These are phyloP conservation scores for Sequoiadendron giganteum DNA, from an alignment of 75 land plant species.

Conservation along the genomic window DNA sequence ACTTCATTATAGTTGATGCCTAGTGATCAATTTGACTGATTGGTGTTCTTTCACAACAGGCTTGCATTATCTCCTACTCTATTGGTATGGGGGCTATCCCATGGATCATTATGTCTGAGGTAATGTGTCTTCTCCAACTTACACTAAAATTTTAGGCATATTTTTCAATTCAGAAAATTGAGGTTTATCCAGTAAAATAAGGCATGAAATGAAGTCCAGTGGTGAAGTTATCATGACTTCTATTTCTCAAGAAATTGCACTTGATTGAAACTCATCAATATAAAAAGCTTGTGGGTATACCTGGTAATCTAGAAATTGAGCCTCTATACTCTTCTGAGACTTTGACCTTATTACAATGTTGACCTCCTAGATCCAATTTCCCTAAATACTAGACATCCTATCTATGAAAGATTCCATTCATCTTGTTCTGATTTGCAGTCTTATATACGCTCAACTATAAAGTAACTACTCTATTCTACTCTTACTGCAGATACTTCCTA, in stretches of 20 bases:
- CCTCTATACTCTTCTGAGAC: neutral
- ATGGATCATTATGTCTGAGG: constrained; percentile 55
- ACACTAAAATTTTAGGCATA: neutral
- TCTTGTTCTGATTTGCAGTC: neutral
- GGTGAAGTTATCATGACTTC: neutral
- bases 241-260: constrained; percentile 1
- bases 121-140: constrained; percentile 9
- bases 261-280: neutral
- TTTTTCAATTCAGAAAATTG: neutral
- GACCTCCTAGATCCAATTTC: neutral
- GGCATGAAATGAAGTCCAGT: neutral
- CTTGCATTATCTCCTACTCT: constrained; percentile 30
- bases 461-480: neutral
- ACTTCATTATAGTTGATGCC: neutral
- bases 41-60: constrained; percentile 17
- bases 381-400: neutral
- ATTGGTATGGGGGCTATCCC: constrained; percentile 49
- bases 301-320: neutral
- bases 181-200: neutral
- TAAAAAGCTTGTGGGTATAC: neutral
- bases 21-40: neutral
- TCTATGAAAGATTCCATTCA: neutral
- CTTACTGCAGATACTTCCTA: constrained; percentile 67
- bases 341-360: neutral
- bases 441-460: neutral